A percentile compares a stretch with the other conserved stretches of the same genome.
Conservation (phyloP, 2,329 filamentous ascomycete genomes). For the Fusarium azukiicola region DNA sequence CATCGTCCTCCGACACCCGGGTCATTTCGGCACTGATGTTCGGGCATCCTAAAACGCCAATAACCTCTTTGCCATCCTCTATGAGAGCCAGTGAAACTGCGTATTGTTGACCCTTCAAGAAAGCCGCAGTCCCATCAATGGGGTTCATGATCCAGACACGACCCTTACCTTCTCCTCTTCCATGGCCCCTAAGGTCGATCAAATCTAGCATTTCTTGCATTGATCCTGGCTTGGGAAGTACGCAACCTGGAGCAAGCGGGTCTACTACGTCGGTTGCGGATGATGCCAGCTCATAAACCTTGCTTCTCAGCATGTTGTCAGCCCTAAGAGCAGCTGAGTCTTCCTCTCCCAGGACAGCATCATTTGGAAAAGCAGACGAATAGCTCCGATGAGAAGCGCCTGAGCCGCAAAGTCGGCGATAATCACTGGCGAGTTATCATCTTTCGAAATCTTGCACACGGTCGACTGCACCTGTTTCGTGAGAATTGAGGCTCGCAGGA, state of each 20-base stretch:
- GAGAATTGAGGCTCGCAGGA: constrained; percentile 75
- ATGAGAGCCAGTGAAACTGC: constrained; percentile 80
- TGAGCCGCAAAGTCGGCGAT: constrained; percentile 81
- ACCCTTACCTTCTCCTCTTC: constrained; percentile 59
- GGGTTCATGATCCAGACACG: constrained; percentile 83
- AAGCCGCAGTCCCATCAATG: constrained; percentile 82
- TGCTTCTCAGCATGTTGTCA: constrained; percentile 67
- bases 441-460: constrained; percentile 73
- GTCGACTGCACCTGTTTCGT: constrained; percentile 69
- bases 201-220: constrained; percentile 78
- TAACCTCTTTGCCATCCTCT: constrained; percentile 75
- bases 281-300: constrained; percentile 75
- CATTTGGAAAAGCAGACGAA: constrained; percentile 74
- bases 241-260: not conserved
- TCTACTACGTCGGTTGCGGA: constrained; percentile 8
- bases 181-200: constrained; percentile 77
- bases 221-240: constrained; percentile 47
- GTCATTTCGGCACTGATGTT: constrained; percentile 69
- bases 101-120: constrained; percentile 81
- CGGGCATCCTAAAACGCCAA: constrained; percentile 81
- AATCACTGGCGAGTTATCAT: constrained; percentile 78
- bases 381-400: constrained; percentile 76
- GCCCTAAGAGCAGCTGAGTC: constrained; percentile 71
- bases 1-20: constrained; percentile 58
- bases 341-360: constrained; percentile 79